These are phyloP conservation scores for Boechera stricta DNA, from an alignment of 345 rosid genomes.

Conservation along the genomic window DNA sequence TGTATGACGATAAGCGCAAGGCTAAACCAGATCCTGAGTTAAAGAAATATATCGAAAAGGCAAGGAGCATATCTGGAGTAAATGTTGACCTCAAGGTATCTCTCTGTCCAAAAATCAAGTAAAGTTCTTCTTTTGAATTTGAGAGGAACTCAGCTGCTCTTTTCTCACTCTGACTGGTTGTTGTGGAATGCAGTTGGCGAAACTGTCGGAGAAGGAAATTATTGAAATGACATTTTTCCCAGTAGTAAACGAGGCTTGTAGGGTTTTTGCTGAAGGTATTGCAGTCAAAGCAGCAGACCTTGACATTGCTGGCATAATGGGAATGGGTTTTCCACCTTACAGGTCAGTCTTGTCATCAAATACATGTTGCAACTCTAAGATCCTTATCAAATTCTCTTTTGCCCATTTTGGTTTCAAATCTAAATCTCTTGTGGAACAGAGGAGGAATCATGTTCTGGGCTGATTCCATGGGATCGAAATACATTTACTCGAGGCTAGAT, in stretches of 20 bases:
- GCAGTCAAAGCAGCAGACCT: conserved; percentile 94
- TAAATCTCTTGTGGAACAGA: conserved; percentile 52
- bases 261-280: conserved; percentile 89
- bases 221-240: conserved; percentile 95
- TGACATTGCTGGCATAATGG: conserved; percentile 85
- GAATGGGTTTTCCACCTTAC: conserved; percentile 97
- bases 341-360: conserved; percentile 54
- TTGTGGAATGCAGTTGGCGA: conserved; percentile 59
- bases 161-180: conserved; percentile 23
- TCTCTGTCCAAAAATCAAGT: conserved; percentile 23
- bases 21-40: conserved; percentile 90
- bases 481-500: conserved; percentile 69
- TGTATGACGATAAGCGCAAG: conserved; percentile 80
- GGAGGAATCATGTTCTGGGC: conserved; percentile 99
- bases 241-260: conserved; percentile 94
- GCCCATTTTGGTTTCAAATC: conserved; percentile 3
- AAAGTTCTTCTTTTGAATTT: neutral
- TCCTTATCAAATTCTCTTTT: conserved; percentile 7
- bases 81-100: conserved; percentile 74
- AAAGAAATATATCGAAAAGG: conserved; percentile 76
- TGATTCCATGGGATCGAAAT: conserved; percentile 75
- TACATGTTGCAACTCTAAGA: neutral
- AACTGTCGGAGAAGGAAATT: conserved; percentile 78
- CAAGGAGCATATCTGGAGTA: conserved; percentile 78
- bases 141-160: conserved; percentile 22